A percentile compares a stretch with the other conserved stretches of the same genome.
Evolutionary conservation across 163 green algal species (phyloP).

Genomic region (Chlorella variabilis): DNA sequence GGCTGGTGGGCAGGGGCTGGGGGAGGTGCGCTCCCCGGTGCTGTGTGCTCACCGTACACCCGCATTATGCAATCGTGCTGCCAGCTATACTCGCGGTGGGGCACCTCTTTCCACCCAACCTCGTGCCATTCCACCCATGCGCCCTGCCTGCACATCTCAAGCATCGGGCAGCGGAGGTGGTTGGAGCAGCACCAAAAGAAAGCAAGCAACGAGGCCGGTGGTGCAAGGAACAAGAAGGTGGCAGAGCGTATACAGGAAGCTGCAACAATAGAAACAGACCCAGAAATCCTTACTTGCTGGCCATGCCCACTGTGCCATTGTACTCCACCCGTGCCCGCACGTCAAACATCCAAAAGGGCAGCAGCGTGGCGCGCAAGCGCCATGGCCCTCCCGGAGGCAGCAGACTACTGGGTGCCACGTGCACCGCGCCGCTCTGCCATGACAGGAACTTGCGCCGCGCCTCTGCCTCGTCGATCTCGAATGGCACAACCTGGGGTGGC

Average conservation of each 20-base stretch:
- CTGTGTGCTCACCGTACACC: constrained; percentile 3
- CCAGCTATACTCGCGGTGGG: constrained; percentile 36
- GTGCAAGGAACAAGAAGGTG: no score
- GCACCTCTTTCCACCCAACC: constrained; percentile 34
- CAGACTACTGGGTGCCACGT: constrained; percentile 45
- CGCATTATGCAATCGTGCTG: neutral
- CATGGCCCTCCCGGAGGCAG: constrained; percentile 25
- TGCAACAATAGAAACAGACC: no score
- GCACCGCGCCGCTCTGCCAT: constrained; percentile 15
- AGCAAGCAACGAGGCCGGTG: no score
- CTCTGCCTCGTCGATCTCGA: constrained; percentile 7
- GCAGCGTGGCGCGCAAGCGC: constrained; percentile 36
- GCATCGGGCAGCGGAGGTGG: no score
- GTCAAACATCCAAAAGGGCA: constrained; percentile 64
- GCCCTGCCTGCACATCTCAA: neutral
- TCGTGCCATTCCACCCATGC: constrained; percentile 29
- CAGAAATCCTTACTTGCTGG: constrained; percentile 25
- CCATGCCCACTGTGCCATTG: constrained; percentile 18
- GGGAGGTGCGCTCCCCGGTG: neutral
- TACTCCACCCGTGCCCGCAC: constrained; percentile 35
- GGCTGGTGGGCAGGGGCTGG: constrained; percentile 15
- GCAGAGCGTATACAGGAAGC: no score
- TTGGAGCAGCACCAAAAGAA: no score
- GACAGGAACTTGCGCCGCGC: constrained; percentile 15
- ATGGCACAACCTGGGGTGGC: constrained; percentile 16